These are phyloP conservation scores for Colletotrichum lini DNA, from an alignment of 2,329 filamentous ascomycete genomes.

Conservation along the genomic window DNA sequence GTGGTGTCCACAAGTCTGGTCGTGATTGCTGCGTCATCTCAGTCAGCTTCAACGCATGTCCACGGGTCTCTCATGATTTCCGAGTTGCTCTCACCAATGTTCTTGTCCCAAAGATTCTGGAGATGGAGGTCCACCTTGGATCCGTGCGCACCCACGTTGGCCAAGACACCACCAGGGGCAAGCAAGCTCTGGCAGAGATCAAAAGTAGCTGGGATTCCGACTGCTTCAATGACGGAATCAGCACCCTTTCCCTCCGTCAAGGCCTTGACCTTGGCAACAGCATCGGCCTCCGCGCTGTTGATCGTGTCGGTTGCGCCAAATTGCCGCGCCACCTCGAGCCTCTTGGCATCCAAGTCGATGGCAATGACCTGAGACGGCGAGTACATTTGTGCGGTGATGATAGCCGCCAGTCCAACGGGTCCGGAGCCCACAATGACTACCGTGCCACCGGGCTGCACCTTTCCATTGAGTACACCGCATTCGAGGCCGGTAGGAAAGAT, in stretches of 20 bases:
- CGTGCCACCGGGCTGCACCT: constrained; percentile 71
- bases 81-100: constrained; percentile 59
- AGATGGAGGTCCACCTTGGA: constrained; percentile 66
- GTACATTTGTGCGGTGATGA: constrained; percentile 59
- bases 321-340: constrained; percentile 61
- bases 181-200: constrained; percentile 67
- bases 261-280: constrained; percentile 55
- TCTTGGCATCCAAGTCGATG: constrained; percentile 64
- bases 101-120: constrained; percentile 68
- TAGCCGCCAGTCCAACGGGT: constrained; percentile 72
- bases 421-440: constrained; percentile 76
- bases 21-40: constrained; percentile 55
- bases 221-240: constrained; percentile 71
- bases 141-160: constrained; percentile 72
- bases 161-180: constrained; percentile 66
- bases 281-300: constrained; percentile 54
- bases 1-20: constrained; percentile 63
- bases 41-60: constrained; percentile 9
- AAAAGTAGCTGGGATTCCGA: constrained; percentile 68
- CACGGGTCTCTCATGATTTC: neutral
- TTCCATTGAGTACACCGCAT: constrained; percentile 68
- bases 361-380: constrained; percentile 65
- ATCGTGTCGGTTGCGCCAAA: constrained; percentile 64
- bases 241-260: constrained; percentile 67
- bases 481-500: constrained; percentile 69